A percentile compares a stretch with the other conserved stretches of the same genome.
Evolutionary conservation across 2,329 filamentous ascomycete species (phyloP).

Genomic region (Nothophaeocryptopus gaeumannii): DNA sequence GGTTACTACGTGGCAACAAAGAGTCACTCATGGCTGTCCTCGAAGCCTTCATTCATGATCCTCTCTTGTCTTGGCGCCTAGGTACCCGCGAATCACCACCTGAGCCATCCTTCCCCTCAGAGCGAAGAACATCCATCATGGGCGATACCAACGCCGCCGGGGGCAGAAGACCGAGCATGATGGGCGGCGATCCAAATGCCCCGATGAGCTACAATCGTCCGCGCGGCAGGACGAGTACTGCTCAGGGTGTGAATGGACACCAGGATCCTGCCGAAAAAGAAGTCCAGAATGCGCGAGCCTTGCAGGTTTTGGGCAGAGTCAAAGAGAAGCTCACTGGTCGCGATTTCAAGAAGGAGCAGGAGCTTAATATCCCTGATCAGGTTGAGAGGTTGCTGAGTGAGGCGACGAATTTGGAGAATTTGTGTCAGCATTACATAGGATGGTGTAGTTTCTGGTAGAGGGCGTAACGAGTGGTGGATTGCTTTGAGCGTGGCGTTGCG

Average conservation of each 20-base stretch:
- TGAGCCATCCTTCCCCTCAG: constrained; percentile 58
- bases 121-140: constrained; percentile 60
- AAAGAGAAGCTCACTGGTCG: constrained; percentile 92
- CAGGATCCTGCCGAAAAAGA: constrained; percentile 54
- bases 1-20: constrained; percentile 92
- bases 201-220: constrained; percentile 32
- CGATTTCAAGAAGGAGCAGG: constrained; percentile 83
- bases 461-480: background rate
- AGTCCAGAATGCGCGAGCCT: constrained; percentile 85
- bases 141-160: constrained; percentile 39
- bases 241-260: constrained; percentile 33
- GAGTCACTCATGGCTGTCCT: constrained; percentile 97
- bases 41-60: constrained; percentile 98
- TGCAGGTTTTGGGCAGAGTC: constrained; percentile 88
- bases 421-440: constrained; percentile 98
- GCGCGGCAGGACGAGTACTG: constrained; percentile 17
- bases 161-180: constrained; percentile 29
- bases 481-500: constrained; percentile 3
- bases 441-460: constrained; percentile 95
- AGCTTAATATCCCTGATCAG: constrained; percentile 80
- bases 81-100: constrained; percentile 60
- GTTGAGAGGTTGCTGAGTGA: constrained; percentile 93
- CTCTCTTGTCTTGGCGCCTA: constrained; percentile 95
- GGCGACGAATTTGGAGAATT: constrained; percentile 93
- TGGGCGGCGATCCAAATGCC: constrained; percentile 31